Base-by-base conservation (phyloP, 768 basidiomycete genomes). In the Hericium erinaceus region DNA sequence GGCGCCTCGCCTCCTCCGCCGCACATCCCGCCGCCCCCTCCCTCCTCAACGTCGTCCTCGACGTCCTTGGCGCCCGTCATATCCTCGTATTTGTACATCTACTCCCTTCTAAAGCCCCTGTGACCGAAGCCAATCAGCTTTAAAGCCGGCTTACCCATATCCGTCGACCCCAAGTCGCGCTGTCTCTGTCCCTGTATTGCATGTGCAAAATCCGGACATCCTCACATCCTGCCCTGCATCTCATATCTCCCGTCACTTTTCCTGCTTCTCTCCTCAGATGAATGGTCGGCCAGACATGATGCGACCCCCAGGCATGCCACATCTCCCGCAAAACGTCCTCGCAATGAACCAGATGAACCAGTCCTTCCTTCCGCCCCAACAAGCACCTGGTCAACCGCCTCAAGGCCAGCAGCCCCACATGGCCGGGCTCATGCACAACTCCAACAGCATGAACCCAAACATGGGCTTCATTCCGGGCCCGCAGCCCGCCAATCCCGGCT, bases 231-330 rank as follows among this genome's bases (percentile, higher is more conserved):
- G 55, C 52, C 51, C 57, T 52, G 11, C 37, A 58, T 57, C 48
- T 54, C 26, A 55, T 58, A 57, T 61, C 60, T 57, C 57, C 56
- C 15, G 11, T 48, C 12, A 24, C 40, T 13, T 20, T n/a, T 49
- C 40, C 20, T n/a, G 26, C 41, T n/a, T 37, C 54, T 52, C 28
- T 48, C 38, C 49, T 55, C 64, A 68, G 67, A 83, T 83, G 80
- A 83, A 81, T 75, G 67, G 70, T 64, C 80, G 76, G 56, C 68
- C 67, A 60, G 77, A 82, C 62, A 73, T 82, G 72, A 62, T 82
- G 54, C 77, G 78, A 61, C 64, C 72, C 58, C 73, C 72, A 68
- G 69, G 69, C 65, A 72, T 77, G 60, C 63, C 70, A 46, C 75
- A 75, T 66, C 70, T 77, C 60, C 58, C 71, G 50, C 70, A 69